These are phyloP conservation scores for Neltuma alba DNA, from an alignment of 306 rosid genomes.

Conservation along the genomic window DNA sequence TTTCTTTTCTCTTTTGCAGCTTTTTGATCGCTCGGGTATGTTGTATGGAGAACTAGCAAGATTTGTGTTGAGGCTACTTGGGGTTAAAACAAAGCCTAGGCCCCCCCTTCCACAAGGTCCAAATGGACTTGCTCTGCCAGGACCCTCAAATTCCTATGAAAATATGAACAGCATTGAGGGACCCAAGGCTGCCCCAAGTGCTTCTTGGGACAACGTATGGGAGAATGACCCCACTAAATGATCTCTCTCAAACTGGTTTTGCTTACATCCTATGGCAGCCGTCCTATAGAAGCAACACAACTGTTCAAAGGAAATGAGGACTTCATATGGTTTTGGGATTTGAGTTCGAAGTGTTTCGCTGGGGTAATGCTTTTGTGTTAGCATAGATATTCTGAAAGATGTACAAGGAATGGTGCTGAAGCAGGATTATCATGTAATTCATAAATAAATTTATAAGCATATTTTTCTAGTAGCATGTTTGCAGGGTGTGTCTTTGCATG, in stretches of 20 bases:
- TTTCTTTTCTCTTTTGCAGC: conserved; percentile 43
- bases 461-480: neutral
- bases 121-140: conserved; percentile 54
- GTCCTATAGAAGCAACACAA: conserved; percentile 31
- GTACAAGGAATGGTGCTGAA: neutral
- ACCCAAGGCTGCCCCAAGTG: conserved; percentile 69
- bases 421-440: neutral
- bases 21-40: conserved; percentile 70
- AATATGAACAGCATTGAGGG: conserved; percentile 67
- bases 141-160: conserved; percentile 37
- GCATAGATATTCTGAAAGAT: neutral
- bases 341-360: conserved; percentile 3
- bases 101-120: conserved; percentile 50
- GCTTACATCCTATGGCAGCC: conserved; percentile 28
- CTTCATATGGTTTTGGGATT: neutral
- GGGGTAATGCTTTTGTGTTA: neutral
- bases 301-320: conserved; percentile 21
- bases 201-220: conserved; percentile 96
- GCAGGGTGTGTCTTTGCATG: neutral
- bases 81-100: conserved; percentile 52
- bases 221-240: conserved; percentile 50
- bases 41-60: conserved; percentile 77
- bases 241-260: conserved; percentile 29
- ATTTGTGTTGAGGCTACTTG: conserved; percentile 67
- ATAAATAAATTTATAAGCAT: neutral